Percentiles rank a stretch among this genome's conserved stretches.
phyloP scores from a whole-genome alignment of 345 rosid species.

The Angophora floribunda region DNA sequence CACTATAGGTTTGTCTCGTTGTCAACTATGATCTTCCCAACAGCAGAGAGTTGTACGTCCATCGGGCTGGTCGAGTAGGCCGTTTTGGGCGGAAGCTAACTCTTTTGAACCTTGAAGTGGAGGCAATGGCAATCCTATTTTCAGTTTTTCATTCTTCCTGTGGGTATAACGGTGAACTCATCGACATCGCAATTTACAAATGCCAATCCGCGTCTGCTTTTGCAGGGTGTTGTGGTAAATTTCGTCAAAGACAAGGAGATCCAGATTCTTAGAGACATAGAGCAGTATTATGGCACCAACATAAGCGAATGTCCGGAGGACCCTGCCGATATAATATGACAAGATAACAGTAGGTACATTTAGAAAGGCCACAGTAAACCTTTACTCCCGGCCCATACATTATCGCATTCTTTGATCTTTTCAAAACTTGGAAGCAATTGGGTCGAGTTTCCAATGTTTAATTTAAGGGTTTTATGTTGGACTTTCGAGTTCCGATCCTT shows the following conservation, averaged over 20 bases:
- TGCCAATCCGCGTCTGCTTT: background rate
- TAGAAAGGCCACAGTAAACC: background rate
- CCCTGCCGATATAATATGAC: background rate
- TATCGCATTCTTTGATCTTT: background rate
- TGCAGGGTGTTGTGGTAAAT: background rate
- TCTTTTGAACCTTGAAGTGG: background rate
- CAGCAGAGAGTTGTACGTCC: background rate
- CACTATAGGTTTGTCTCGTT: background rate
- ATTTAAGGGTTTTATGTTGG: too few relatives aligned
- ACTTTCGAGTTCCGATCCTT: too few relatives aligned
- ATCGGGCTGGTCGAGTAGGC: background rate
- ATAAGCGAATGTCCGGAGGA: background rate
- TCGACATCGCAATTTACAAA: background rate
- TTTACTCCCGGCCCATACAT: background rate
- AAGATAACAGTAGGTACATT: background rate
- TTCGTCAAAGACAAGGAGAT: background rate
- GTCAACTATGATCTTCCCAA: background rate
- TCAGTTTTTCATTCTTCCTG: background rate
- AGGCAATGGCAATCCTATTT: background rate
- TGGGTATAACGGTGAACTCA: background rate
- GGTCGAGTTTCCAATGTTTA: too few relatives aligned
- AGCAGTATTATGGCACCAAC: background rate
- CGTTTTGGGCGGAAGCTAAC: background rate
- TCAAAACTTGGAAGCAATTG: too few relatives aligned
- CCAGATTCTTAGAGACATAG: background rate